These are phyloP conservation scores for Suhomyces coccinellae DNA, from an alignment of 1,139 yeast genomes.

Conservation along the genomic window DNA sequence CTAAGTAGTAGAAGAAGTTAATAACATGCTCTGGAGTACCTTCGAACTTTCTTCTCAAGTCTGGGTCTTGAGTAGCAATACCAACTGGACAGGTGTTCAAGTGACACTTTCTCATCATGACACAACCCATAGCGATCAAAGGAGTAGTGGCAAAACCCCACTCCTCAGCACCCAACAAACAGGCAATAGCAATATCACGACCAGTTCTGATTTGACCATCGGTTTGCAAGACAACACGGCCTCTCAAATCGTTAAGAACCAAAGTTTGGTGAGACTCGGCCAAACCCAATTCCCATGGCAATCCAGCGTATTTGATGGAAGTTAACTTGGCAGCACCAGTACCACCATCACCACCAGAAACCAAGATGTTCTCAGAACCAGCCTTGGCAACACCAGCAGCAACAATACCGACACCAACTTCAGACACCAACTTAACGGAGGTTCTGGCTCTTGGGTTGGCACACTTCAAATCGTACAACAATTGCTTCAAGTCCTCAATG, in stretches of 20 bases:
- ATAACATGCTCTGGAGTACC: constrained; percentile 99
- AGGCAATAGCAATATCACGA: constrained; percentile 93
- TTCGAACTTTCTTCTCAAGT: constrained; percentile 82
- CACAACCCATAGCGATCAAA: constrained; percentile 95
- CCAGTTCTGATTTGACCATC: constrained; percentile 98
- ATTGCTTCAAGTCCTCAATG: constrained; percentile 95
- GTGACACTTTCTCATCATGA: constrained; percentile 85
- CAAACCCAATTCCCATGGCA: constrained; percentile 98
- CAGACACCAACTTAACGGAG: constrained; percentile 93
- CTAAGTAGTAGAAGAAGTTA: constrained; percentile 92
- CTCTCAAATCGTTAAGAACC: constrained; percentile 92
- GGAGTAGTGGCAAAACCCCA: constrained; percentile 99
- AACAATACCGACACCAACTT: constrained; percentile 98
- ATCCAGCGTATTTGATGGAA: constrained; percentile 93
- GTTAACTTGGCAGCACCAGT: constrained; percentile 99
- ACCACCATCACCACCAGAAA: constrained; percentile 99
- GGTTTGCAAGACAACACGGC: constrained; percentile 91
- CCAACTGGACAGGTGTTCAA: constrained; percentile 96
- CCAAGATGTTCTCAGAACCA: constrained; percentile 92
- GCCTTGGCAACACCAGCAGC: constrained; percentile 99
- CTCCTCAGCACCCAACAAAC: constrained; percentile 95
- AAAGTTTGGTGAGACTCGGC: constrained; percentile 98
- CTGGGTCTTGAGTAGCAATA: constrained; percentile 98
- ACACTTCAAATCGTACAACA: constrained; percentile 94
- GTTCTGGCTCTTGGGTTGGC: constrained; percentile 96